Evolutionary conservation across 108 stramenopile species (phyloP), one percentile per base, ranked within the genome.

Genomic region (Nitzschia putrida): DNA sequence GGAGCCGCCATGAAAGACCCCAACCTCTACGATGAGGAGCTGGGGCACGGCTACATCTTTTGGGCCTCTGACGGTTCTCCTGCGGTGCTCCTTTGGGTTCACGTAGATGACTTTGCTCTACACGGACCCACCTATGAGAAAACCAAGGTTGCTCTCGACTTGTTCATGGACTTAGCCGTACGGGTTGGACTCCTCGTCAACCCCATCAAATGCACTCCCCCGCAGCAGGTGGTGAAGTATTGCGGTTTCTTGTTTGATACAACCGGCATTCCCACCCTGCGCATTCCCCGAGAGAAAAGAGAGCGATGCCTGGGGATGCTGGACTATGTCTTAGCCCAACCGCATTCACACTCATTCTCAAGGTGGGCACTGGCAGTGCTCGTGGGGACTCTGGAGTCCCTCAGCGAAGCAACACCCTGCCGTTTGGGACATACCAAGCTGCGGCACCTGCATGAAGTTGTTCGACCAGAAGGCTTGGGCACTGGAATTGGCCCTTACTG

Each of bases 181-280:
- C 9, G 9, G 9, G 44, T 44, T 9, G 44, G 44, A 13, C 44
- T 44, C 11, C 44, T 44, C 11, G 9, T 9, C 13, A 44, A 44
- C 44, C 44, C 44, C 11, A 9, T 9, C 11, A 44, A 44, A 13
- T 44, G 44, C 13, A 13, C 13, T 9, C 44, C 13, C 44, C 44
- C 44, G 11, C 11, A 9, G 13, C 44, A 44, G 13, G 44, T 44
- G 11, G 13, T n/a, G n/a, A n/a, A n/a, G n/a, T n/a, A n/a, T n/a
- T n/a, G n/a, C n/a, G n/a, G n/a, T n/a, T n/a, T n/a, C 44, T 44
- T 44, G 44, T 44, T 44, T 44, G 44, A 44, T 13, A 44, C 44
- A 44, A 9, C 9, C 11, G 11, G 13, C 13, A 44, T 13, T 44
- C 44, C 44, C 44, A 44, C 44, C 44, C 13, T 44, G 44, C 44